Evolutionary conservation across 148 eudicot genomes (phyloP).

Genomic region (Heliosperma pusillum): DNA sequence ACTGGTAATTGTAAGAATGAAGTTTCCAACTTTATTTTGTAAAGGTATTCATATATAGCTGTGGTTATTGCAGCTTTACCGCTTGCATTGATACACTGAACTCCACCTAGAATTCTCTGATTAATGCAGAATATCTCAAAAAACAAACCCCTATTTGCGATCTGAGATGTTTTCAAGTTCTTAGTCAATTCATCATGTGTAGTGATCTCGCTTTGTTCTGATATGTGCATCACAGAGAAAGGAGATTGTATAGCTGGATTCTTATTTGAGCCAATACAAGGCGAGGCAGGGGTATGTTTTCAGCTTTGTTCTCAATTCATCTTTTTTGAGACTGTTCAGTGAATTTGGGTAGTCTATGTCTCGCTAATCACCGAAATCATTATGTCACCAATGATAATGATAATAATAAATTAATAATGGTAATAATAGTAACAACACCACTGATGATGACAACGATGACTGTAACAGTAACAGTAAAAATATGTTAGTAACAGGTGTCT

Average conservation of each 20-base stretch:
- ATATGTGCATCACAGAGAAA: slow-evolving; percentile 51
- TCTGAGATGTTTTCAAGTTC: neutral
- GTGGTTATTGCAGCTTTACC: neutral
- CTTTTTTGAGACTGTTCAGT: neutral
- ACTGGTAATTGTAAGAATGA: neutral
- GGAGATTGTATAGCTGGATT: slow-evolving; percentile 92
- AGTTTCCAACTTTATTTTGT: neutral
- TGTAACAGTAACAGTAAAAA: neutral
- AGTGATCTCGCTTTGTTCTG: slow-evolving; percentile 4
- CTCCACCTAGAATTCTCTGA: neutral
- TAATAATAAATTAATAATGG: neutral
- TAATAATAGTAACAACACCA: neutral
- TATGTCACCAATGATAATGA: neutral
- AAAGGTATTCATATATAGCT: neutral
- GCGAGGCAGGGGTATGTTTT: slow-evolving; percentile 95
- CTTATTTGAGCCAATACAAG: slow-evolving; percentile 97
- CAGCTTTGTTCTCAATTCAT: neutral
- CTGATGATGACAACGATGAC: neutral
- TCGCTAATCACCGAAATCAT: neutral
- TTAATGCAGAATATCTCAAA: neutral
- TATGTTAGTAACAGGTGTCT: neutral
- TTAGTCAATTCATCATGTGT: neutral
- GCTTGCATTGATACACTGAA: neutral
- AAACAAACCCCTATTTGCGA: neutral
- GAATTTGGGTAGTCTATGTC: slow-evolving; percentile 5